Base-by-base conservation (phyloP, 2,329 filamentous ascomycete genomes). In the Sarocladiaceae sp. region DNA sequence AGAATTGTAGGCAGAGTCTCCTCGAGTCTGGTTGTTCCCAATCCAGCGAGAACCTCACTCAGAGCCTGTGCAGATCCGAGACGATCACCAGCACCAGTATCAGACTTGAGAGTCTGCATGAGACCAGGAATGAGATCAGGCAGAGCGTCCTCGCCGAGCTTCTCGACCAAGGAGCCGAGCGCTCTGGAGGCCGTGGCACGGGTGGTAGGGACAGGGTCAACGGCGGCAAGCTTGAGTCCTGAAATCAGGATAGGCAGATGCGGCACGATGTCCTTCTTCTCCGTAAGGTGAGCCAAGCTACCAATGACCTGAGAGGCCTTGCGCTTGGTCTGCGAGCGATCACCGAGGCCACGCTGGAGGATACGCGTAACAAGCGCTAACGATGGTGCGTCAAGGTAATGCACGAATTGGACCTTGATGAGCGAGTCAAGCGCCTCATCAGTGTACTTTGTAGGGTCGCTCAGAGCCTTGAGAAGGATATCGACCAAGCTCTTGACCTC, bases 241-340 rank as follows among this genome's bases (percentile, higher is more conserved):
- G 90, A 88, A 53, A 97, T 90, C 40, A 99, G 79, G 18, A 97
- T 90, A 3, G 94, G 93, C 40, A 99, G 74, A 74, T 99, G 94
- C 12, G 89, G 80, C 54, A 93, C 83, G 36, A 99, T 84, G 61
- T 99, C 95, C 69, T 94, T 96, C 62, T 94, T 87, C 66, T 99
- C 94, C 1, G 94, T 97, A 57, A 99, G 81, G 75, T 99, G 95
- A 29, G 94, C 94, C 65, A 99, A 77, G 74, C 92, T 97, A 62
- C 94, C 94, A 70, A 99, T 99, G 59, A 99, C 96, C 65, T 99
- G 94, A 2, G 94, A 86, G 51, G 95, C 88, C 71, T 99, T 99
- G 60, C 92, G 84, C 73, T 99, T 99, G 10, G 94, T 99, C 57
- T 87, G 88, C 53, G 95, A 99, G 47, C 95, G 82, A 65, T 97